Percentiles rank a stretch among this genome's conserved stretches.
Conservation (phyloP, 2,329 filamentous ascomycete species). For the Ophiocordyceps camponoti-saundersi region DNA sequence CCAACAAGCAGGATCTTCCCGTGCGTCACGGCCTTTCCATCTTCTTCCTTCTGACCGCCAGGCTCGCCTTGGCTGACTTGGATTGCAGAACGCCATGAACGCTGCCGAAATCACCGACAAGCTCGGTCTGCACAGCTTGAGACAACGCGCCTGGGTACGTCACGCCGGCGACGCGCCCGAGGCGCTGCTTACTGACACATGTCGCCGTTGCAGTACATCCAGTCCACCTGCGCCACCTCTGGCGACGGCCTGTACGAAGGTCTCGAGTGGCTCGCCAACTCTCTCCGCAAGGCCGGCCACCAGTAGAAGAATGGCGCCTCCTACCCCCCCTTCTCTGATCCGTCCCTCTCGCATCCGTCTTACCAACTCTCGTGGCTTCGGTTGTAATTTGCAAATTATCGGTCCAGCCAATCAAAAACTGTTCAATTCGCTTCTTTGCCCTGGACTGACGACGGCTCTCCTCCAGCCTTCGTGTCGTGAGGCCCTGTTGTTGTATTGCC, state of each 20-base stretch:
- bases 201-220: constrained; percentile 61
- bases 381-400: constrained; percentile 42
- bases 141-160: constrained; percentile 96
- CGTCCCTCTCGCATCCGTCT: constrained; percentile 19
- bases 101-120: constrained; percentile 99
- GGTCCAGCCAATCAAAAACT: constrained; percentile 35
- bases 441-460: constrained; percentile 7
- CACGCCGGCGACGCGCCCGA: background rate
- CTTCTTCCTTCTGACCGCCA: background rate
- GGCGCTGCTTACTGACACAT: constrained; percentile 2
- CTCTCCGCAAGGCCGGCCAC: constrained; percentile 59
- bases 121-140: constrained; percentile 97
- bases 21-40: constrained; percentile 38
- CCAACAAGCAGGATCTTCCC: constrained; percentile 99
- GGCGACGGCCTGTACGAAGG: constrained; percentile 99
- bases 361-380: constrained; percentile 29
- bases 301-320: constrained; percentile 29
- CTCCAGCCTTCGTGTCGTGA: constrained; percentile 11
- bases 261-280: constrained; percentile 82
- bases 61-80: constrained; percentile 4
- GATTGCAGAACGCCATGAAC: constrained; percentile 86
- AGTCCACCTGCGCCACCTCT: constrained; percentile 97
- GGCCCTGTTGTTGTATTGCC: constrained; percentile 3
- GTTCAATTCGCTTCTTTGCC: constrained; percentile 23
- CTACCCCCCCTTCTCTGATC: constrained; percentile 16